Base-by-base conservation (phyloP, 768 basidiomycete species). In the Lactarius akahatsu region DNA sequence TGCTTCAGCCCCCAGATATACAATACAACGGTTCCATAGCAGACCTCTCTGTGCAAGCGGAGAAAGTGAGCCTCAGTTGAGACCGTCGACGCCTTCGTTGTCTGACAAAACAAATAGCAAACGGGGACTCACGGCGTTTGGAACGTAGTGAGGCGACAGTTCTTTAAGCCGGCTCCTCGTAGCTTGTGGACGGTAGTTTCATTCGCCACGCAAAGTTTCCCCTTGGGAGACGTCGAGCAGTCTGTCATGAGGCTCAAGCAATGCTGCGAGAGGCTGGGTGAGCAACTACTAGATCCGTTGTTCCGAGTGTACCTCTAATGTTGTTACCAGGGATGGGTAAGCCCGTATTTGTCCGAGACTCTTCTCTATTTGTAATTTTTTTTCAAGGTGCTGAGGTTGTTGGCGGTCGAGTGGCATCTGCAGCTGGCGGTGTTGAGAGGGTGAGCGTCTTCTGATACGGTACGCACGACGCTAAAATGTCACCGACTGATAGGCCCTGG, bases 131-230 rank as follows among this genome's bases (percentile, higher is more conserved):
- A 67, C 43, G 70, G 70, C 8, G 6, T 60, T 0, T 70, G 70
- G 70, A 70, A 70, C 23, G 59, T 70, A 36, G 38, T 70, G n/a
- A 60, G 67, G 15, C 63, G 61, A n/a, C 38, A 40, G 3, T 70
- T 70, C 43, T 61, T 57, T 34, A 40, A 54, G 20, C 64, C 70
- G 20, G 70, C 63, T 30, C 32, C 50, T 4, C 57, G 30, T 5
- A 58, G 65, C 30, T 15, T 62, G 13, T 69, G 68, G 68, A 1
- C 61, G 13, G 61, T 69, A 7, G 68, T 69, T 13, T 69, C 68
- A 7, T 62, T 69, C 30, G 68, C 65, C 16, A 50, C 60, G 20
- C 65, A 61, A 34, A 62, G 23, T 26, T 67, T 62, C 20, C 55
- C 57, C 15, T 23, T 61, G 8, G 15, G 16, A 0, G 56, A 55